Evolutionary conservation across 1,139 yeast species (phyloP), one percentile per base, ranked within the genome.

Genomic region (Candida pseudoviswanathii): DNA sequence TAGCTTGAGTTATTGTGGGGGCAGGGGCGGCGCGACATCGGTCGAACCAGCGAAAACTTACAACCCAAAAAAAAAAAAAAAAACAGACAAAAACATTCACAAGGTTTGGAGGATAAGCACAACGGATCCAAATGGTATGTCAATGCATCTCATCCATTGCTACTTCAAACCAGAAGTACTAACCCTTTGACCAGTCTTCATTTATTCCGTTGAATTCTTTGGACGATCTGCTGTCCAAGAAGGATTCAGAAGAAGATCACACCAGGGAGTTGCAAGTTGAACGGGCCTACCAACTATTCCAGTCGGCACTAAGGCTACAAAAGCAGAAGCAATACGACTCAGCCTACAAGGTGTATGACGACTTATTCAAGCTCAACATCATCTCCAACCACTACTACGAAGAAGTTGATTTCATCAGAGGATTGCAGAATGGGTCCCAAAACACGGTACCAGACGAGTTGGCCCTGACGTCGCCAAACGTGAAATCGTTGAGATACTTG

Each of bases 241-340:
- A 73, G 53, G 81, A 77, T 47, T 71, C 80, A 43, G 96, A 89
- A 54, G 97, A 91, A 57, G 94, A 90, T 56, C 96, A 91, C 60
- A 87, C 97, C 1, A 71, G 96, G 49, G 99, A 94, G 60, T 86
- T 81, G 36, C 83, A 90, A 73, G 84, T 94, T 16, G 99, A 95
- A 66, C 89, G 87, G 61, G 96, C 96, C 2, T 86, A 87, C 64
- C 82, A 83, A 57, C 68, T 84, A 11, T 90, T 87, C 63, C 91
- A 90, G 58, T 67, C 70, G 29, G 97, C 97, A 0, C 70, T 95
- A 37, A 65, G 67, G 9, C 70, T 71, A 9, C 96, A 94, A 55
- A 81, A 82, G 54, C 63, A 70, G 1, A 68, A 73, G 4, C 63
- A 80, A 2, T 77, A 75, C 50, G 66, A 64, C 0, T 74, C 70